Evolutionary conservation across 305 asterid species (phyloP).

Genomic region (Fraxinus angustifolia): DNA sequence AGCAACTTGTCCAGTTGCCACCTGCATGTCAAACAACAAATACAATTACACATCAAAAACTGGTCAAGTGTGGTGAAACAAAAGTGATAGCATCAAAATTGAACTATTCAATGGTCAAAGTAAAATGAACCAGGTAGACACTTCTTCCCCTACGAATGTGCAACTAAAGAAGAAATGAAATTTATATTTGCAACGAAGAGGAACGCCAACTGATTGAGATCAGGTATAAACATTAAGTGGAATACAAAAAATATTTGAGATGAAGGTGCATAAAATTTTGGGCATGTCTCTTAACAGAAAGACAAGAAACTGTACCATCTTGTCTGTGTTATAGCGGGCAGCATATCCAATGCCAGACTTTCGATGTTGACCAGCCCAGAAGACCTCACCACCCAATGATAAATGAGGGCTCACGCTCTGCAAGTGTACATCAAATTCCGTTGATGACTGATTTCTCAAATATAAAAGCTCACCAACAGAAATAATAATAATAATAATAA

Average conservation of each 20-base stretch:
- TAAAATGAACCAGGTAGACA: neutral
- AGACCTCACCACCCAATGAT: slow-evolving; percentile 91
- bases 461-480: neutral
- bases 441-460: neutral
- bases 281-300: neutral
- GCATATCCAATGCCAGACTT: slow-evolving; percentile 93
- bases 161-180: neutral
- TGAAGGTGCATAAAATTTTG: neutral
- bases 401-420: slow-evolving; percentile 72
- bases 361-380: slow-evolving; percentile 97
- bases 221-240: neutral
- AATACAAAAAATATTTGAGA: neutral
- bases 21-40: slow-evolving; percentile 39
- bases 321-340: slow-evolving; percentile 86
- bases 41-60: neutral
- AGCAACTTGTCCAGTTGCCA: slow-evolving; percentile 93
- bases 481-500: too few relatives aligned
- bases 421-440: slow-evolving; percentile 15
- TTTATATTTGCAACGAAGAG: neutral
- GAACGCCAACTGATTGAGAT: neutral
- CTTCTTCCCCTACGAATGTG: neutral
- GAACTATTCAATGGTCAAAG: neutral
- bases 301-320: slow-evolving; percentile 52
- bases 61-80: neutral
- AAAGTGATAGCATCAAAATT: neutral